A percentile compares a stretch with the other conserved stretches of the same genome.
Conservation (phyloP, 2,329 filamentous ascomycete species). For the Curvularia sp. region DNA sequence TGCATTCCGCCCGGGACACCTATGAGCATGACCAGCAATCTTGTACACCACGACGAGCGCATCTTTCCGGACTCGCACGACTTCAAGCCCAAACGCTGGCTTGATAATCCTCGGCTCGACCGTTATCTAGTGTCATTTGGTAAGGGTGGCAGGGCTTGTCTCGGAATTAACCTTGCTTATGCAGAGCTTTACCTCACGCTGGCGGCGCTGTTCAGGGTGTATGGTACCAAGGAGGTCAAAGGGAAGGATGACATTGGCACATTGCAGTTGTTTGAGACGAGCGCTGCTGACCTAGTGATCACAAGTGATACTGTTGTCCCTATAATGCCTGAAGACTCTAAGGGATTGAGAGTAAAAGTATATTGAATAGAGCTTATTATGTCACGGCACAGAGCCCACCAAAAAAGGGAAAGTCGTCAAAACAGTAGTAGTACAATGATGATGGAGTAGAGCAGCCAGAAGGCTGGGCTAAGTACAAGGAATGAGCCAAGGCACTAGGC, state of each 20-base stretch:
- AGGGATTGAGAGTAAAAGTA: conserved; percentile 3
- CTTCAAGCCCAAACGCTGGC: conserved; percentile 9
- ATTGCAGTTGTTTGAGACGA: conserved; percentile 10
- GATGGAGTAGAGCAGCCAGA: no score
- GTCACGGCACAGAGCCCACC: no score
- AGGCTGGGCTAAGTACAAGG: no score
- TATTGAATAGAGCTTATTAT: background rate
- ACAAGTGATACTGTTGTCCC: conserved; percentile 5
- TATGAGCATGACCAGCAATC: background rate
- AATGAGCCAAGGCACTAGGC: no score
- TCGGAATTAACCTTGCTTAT: conserved; percentile 26
- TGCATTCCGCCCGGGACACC: background rate
- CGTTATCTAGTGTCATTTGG: conserved; percentile 30
- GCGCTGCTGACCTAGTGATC: conserved; percentile 3
- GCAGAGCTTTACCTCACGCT: conserved; percentile 8
- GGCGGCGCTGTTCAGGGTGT: conserved; percentile 3
- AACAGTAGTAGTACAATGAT: no score
- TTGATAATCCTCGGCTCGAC: conserved; percentile 14
- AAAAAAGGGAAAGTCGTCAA: no score
- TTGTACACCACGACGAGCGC: background rate
- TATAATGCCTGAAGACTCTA: conserved; percentile 7
- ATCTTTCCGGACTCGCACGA: background rate
- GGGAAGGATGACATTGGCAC: conserved; percentile 7
- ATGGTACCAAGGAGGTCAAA: background rate
- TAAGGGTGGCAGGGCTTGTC: conserved; percentile 31